These are phyloP conservation scores for Platanus orientalis DNA, from an alignment of 164 flowering plant species.

Conservation along the genomic window DNA sequence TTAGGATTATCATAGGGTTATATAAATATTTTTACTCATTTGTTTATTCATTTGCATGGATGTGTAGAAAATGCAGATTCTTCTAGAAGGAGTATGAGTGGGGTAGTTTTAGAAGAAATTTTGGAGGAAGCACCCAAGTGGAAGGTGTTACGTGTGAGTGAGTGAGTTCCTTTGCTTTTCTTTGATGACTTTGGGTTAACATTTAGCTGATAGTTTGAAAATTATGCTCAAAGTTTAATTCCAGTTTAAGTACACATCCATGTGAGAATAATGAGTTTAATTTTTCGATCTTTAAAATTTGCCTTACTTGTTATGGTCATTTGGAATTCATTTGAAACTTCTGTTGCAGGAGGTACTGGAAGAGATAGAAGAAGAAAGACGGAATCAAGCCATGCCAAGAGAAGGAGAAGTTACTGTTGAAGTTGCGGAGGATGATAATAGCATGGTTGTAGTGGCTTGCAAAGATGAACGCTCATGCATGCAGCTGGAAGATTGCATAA, in stretches of 20 bases:
- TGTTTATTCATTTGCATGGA: slow-evolving; percentile 5
- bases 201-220: neutral
- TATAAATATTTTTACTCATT: too few species aligned
- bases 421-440: slow-evolving; percentile 31
- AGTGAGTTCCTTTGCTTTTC: slow-evolving; percentile 48
- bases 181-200: neutral
- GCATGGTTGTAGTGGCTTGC: slow-evolving; percentile 78
- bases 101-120: slow-evolving; percentile 57
- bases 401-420: slow-evolving; percentile 31
- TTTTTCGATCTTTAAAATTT: neutral
- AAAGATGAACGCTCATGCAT: slow-evolving; percentile 94
- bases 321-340: neutral
- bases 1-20: too few species aligned
- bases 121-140: slow-evolving; percentile 97
- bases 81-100: slow-evolving; percentile 24
- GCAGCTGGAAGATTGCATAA: slow-evolving; percentile 92
- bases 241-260: neutral
- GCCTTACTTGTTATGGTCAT: too few species aligned
- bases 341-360: slow-evolving; percentile 66
- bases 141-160: slow-evolving; percentile 99
- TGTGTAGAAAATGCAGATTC: slow-evolving; percentile 28
- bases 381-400: slow-evolving; percentile 32
- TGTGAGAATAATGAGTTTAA: neutral
- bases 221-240: neutral
- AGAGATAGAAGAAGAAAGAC: slow-evolving; percentile 81